A percentile compares a stretch with the other conserved stretches of the same genome.
Conservation (phyloP, 176 grass and related monocot species). For the Luzula sylvatica region DNA sequence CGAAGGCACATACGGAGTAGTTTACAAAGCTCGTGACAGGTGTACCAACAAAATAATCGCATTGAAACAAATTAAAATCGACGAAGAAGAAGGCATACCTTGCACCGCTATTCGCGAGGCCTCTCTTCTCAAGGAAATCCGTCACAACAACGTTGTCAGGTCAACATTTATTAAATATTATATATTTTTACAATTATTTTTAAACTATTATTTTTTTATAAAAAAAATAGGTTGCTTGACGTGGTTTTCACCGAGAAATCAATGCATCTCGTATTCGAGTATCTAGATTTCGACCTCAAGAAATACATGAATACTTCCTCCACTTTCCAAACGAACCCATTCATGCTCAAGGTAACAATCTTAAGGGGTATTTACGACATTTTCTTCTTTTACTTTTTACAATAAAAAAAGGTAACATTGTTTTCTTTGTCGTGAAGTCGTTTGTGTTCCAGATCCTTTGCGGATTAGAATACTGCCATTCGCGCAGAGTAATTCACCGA, state of each 20-base stretch:
- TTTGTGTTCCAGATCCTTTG: slow-evolving; percentile 83
- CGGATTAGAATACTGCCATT: slow-evolving; percentile 89
- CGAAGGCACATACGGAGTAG: slow-evolving; percentile 79
- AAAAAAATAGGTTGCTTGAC: slow-evolving; percentile 68
- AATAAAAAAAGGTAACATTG: background rate
- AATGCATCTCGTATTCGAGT: slow-evolving; percentile 91
- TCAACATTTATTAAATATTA: slow-evolving; percentile 2
- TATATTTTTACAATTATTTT: background rate
- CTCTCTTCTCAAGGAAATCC: slow-evolving; percentile 86
- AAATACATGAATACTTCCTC: slow-evolving; percentile 90
- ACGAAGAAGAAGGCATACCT: slow-evolving; percentile 68
- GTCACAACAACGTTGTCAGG: slow-evolving; percentile 79
- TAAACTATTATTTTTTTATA: slow-evolving; percentile 1
- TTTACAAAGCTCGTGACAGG: slow-evolving; percentile 63
- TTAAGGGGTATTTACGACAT: background rate
- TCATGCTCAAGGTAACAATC: slow-evolving; percentile 44
- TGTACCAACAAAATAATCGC: slow-evolving; percentile 60
- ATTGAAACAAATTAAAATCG: slow-evolving; percentile 78
- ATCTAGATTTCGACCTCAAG: slow-evolving; percentile 93
- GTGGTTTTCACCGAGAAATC: slow-evolving; percentile 68
- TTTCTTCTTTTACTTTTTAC: slow-evolving; percentile 16
- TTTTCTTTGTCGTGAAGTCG: slow-evolving; percentile 16
- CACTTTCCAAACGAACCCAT: slow-evolving; percentile 58
- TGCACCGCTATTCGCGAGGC: slow-evolving; percentile 89
- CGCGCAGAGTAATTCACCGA: slow-evolving; percentile 76